Percentiles rank a stretch among this genome's conserved stretches.
Evolutionary conservation across 1,139 yeast species (phyloP).

Genomic region (Taphrina communis): DNA sequence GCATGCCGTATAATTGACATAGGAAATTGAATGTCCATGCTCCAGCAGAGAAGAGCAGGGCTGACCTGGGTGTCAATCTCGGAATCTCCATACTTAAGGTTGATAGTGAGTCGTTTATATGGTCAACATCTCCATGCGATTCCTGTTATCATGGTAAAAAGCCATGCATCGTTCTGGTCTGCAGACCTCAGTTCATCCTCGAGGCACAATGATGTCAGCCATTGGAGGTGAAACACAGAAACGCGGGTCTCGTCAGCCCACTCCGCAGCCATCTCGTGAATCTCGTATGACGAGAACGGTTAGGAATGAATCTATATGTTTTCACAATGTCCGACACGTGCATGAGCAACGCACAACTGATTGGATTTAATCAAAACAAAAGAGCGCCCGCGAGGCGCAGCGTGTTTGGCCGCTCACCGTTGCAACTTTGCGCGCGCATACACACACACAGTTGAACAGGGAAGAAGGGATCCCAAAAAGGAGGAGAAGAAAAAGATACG

Average conservation of each 20-base stretch:
- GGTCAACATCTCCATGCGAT: too few species aligned
- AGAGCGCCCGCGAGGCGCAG: constrained; percentile 6
- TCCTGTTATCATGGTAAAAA: too few species aligned
- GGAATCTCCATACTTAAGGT: constrained; percentile 9
- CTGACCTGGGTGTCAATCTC: constrained; percentile 26
- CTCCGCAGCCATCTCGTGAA: background rate
- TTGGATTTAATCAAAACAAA: constrained; percentile 20
- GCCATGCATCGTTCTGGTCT: too few species aligned
- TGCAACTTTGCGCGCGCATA: too few species aligned
- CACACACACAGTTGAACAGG: too few species aligned
- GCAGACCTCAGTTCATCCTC: too few species aligned
- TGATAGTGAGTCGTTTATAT: background rate
- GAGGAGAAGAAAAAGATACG: constrained; percentile 11
- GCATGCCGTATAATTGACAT: constrained; percentile 36
- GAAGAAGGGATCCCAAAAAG: background rate
- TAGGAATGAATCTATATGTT: background rate
- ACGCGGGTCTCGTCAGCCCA: constrained; percentile 1
- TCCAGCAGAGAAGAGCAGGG: constrained; percentile 17
- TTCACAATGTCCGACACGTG: background rate
- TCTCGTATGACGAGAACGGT: background rate
- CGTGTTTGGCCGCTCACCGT: background rate
- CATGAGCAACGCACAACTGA: constrained; percentile 12
- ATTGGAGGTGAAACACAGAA: background rate
- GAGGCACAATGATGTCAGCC: constrained; percentile 9
- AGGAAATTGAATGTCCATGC: constrained; percentile 38